phyloP scores from a whole-genome alignment of 2,329 filamentous ascomycete genomes.

The Hypoxylon sp. region DNA sequence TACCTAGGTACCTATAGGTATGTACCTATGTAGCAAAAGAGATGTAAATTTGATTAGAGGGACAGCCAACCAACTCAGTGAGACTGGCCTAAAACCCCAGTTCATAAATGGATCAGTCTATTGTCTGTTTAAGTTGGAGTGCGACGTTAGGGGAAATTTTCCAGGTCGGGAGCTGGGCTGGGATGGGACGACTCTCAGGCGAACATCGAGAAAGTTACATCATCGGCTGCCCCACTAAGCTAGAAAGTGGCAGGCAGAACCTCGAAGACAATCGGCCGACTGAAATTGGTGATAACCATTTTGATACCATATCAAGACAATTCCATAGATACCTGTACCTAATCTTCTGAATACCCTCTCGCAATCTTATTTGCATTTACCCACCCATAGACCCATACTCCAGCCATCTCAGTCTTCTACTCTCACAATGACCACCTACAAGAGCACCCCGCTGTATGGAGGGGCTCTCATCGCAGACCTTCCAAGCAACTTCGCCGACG shows the following conservation, averaged over 20 bases:
- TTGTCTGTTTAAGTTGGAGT: conserved; percentile 1
- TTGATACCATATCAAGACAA: conserved; percentile 14
- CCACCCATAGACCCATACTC: background rate
- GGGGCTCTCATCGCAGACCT: conserved; percentile 78
- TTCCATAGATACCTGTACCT: background rate
- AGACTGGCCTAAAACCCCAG: too few species aligned
- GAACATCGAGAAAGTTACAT: conserved; percentile 29
- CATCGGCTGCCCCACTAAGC: conserved; percentile 32
- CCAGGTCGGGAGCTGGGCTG: background rate
- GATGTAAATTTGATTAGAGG: too few species aligned
- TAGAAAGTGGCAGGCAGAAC: conserved; percentile 15
- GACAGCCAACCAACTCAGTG: too few species aligned
- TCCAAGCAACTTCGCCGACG: conserved; percentile 76
- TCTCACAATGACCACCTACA: conserved; percentile 65
- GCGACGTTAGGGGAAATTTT: background rate
- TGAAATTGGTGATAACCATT: conserved; percentile 8
- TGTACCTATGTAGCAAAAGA: too few species aligned
- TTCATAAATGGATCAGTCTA: background rate
- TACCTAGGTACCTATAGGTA: too few species aligned
- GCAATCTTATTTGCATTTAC: background rate
- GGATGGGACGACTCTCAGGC: conserved; percentile 5
- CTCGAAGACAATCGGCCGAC: conserved; percentile 10
- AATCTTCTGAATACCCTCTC: conserved; percentile 2
- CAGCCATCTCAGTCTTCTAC: background rate
- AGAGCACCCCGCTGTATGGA: conserved; percentile 74